Evolutionary conservation across 441 rosid species (phyloP).

Genomic region (Pelargonium myrrhifolium): DNA sequence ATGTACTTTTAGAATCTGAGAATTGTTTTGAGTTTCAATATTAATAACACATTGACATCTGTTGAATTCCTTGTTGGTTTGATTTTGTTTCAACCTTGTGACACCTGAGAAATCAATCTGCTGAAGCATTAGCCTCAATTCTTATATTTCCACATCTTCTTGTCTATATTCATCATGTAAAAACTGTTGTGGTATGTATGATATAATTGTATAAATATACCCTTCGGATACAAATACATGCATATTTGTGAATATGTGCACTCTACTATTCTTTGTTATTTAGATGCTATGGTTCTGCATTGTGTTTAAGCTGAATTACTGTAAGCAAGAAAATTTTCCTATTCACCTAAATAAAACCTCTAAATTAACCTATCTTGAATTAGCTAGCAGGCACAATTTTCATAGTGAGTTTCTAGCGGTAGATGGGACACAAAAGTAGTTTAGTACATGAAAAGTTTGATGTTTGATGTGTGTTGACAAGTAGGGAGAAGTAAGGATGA

Average conservation of each 20-base stretch:
- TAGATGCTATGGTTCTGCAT: background rate
- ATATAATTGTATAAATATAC: background rate
- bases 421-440: background rate
- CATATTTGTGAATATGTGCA: background rate
- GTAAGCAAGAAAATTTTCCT: background rate
- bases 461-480: background rate
- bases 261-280: background rate
- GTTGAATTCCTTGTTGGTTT: slow-evolving; percentile 23
- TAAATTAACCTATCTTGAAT: background rate
- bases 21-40: slow-evolving; percentile 69
- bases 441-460: background rate
- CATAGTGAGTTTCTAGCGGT: background rate
- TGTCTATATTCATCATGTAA: background rate
- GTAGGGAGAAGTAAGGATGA: background rate
- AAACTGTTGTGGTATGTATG: background rate
- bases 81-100: slow-evolving; percentile 17
- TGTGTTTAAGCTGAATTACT: background rate
- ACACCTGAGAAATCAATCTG: slow-evolving; percentile 9
- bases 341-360: background rate
- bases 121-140: background rate
- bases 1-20: slow-evolving; percentile 56
- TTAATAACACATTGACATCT: slow-evolving; percentile 62
- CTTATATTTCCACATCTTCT: background rate
- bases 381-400: background rate
- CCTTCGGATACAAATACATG: no score